A percentile compares a stretch with the other conserved stretches of the same genome.
These are phyloP conservation scores for Starmerella tilneyi DNA, from an alignment of 805 yeast species.

Conservation along the genomic window DNA sequence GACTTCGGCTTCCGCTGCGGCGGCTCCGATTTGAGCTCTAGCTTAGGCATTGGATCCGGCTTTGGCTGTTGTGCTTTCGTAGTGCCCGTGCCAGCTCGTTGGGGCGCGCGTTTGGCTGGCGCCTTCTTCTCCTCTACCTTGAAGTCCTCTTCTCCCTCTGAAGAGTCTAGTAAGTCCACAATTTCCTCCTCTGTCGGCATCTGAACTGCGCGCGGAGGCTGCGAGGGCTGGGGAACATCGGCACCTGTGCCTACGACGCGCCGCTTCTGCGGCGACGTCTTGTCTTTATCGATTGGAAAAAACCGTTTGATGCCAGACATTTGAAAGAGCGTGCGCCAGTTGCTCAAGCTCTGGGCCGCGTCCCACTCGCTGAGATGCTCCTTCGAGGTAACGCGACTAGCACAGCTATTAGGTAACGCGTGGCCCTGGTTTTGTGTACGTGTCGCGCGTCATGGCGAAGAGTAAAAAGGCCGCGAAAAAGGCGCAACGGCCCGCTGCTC, in stretches of 20 bases:
- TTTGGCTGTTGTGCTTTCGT: too few relatives aligned
- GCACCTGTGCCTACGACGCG: neutral
- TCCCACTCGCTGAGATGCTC: too few relatives aligned
- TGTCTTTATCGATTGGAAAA: conserved; percentile 16
- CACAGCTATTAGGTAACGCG: neutral
- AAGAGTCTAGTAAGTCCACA: conserved; percentile 2
- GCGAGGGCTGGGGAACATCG: neutral
- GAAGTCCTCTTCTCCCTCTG: conserved; percentile 5
- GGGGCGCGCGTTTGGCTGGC: neutral
- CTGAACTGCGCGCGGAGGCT: neutral
- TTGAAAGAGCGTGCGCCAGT: neutral
- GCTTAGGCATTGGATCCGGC: neutral
- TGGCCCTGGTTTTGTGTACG: conserved; percentile 4
- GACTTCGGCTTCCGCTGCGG: too few relatives aligned
- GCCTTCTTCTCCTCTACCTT: neutral
- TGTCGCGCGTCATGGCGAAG: conserved; percentile 7
- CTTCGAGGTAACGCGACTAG: conserved; percentile 6
- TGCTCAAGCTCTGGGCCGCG: too few relatives aligned
- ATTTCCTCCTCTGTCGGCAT: conserved; percentile 7
- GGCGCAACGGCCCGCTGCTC: neutral
- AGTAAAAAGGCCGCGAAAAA: conserved; percentile 5
- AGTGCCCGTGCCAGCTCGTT: too few relatives aligned
- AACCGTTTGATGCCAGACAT: conserved; percentile 19
- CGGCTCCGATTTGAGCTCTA: neutral
- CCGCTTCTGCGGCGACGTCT: conserved; percentile 13